Evolutionary conservation across 495 filamentous ascomycete species (phyloP).

Genomic region (Neurospora tetraspora): DNA sequence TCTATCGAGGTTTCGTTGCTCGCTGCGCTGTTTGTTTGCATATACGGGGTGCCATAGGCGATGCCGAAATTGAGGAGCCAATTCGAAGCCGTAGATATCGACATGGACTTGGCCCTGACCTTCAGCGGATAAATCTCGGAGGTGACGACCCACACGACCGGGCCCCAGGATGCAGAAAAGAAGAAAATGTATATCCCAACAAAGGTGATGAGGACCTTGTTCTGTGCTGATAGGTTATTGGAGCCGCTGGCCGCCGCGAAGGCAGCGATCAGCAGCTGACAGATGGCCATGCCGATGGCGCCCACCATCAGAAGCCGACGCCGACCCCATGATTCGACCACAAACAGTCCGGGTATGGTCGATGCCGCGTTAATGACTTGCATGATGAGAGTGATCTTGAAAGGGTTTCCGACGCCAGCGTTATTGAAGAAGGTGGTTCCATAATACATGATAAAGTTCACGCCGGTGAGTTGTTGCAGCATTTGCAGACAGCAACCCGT

Average conservation of each 20-base stretch:
- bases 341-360: conserved; percentile 62
- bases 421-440: conserved; percentile 69
- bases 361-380: conserved; percentile 68
- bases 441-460: conserved; percentile 62
- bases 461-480: conserved; percentile 49
- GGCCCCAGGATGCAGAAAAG: conserved; percentile 76
- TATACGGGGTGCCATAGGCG: conserved; percentile 67
- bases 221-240: conserved; percentile 37
- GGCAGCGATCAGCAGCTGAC: conserved; percentile 60
- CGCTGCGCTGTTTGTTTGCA: conserved; percentile 35
- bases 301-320: conserved; percentile 64
- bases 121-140: conserved; percentile 78
- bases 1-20: conserved; percentile 51
- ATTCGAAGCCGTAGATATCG: conserved; percentile 70
- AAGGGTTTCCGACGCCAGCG: conserved; percentile 53
- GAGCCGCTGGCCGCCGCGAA: conserved; percentile 47
- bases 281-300: conserved; percentile 63
- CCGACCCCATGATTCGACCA: conserved; percentile 71
- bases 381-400: conserved; percentile 61
- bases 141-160: conserved; percentile 73
- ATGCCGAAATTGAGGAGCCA: conserved; percentile 75
- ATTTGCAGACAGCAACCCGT: conserved; percentile 50
- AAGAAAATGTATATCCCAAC: conserved; percentile 78
- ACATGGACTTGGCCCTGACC: conserved; percentile 73
- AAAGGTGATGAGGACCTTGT: conserved; percentile 64